These are phyloP conservation scores for Prunus campanulata DNA, from an alignment of 306 rosid species.

Conservation along the genomic window DNA sequence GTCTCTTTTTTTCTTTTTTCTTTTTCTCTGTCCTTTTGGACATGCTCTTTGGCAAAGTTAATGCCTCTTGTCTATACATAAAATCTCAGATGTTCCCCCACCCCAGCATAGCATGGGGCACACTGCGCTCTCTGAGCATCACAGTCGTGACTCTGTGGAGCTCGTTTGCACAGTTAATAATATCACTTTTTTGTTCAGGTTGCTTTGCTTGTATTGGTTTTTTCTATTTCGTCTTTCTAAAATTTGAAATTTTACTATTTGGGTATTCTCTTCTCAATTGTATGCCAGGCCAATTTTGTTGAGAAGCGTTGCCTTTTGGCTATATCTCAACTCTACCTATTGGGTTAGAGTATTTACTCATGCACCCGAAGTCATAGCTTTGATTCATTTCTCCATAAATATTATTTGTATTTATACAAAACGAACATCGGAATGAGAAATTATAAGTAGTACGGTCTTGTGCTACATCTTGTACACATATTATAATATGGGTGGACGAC, in stretches of 20 bases:
- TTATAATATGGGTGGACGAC: no score
- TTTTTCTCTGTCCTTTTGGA: conserved; percentile 11
- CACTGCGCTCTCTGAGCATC: background rate
- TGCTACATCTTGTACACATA: no score
- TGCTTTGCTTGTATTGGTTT: background rate
- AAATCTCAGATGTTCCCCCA: background rate
- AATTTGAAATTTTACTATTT: background rate
- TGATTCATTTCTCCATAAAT: rapidly evolving
- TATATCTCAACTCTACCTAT: no score
- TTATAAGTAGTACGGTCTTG: no score
- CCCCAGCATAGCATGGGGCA: conserved; percentile 16
- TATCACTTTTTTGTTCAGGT: background rate
- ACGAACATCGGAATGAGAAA: no score
- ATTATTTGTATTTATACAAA: no score
- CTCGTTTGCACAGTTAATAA: background rate
- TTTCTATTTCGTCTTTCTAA: background rate
- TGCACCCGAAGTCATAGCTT: no score
- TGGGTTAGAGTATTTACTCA: no score
- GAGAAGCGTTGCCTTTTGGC: no score
- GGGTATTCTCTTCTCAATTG: background rate
- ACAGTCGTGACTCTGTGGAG: background rate
- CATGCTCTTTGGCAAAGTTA: conserved; percentile 20
- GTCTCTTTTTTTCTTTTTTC: conserved; percentile 6
- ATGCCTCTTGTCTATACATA: conserved; percentile 12
- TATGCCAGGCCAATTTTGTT: background rate